Conservation (phyloP, 2,329 filamentous ascomycete genomes). For the Botryotinia narcissicola region DNA sequence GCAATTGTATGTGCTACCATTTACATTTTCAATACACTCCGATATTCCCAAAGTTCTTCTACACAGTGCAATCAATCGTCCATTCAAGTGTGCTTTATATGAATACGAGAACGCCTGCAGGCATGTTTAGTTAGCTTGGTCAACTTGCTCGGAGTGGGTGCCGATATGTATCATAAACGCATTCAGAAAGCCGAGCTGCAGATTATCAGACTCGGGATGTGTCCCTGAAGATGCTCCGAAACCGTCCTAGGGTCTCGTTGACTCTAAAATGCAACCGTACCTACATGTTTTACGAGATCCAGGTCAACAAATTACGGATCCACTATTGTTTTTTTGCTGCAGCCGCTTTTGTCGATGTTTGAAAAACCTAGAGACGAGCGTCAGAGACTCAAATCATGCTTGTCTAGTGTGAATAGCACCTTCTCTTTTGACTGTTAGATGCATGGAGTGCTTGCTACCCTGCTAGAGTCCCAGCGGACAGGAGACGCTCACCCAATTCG, state of each 20-base stretch:
- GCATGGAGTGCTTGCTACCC: not conserved
- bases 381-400: not conserved
- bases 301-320: not conserved
- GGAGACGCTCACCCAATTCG: not conserved
- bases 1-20: not conserved
- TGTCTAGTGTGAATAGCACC: not conserved
- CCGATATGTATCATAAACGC: not conserved
- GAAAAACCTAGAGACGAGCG: not conserved
- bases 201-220: not conserved
- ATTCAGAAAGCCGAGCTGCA: slow-evolving; percentile 15
- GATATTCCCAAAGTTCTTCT: not conserved
- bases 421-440: not conserved
- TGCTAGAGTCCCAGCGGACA: not conserved
- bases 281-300: not conserved
- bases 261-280: not conserved
- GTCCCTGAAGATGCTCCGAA: not conserved
- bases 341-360: not conserved
- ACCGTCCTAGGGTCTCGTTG: not conserved
- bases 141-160: not conserved
- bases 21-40: not conserved
- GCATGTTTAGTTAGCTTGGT: not conserved
- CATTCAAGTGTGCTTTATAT: not conserved
- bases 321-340: not conserved
- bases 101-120: slow-evolving; percentile 1
- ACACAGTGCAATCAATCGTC: not conserved